Conservation (phyloP, 1,284 basidiomycete genomes). For the Microbotryum violaceum region DNA sequence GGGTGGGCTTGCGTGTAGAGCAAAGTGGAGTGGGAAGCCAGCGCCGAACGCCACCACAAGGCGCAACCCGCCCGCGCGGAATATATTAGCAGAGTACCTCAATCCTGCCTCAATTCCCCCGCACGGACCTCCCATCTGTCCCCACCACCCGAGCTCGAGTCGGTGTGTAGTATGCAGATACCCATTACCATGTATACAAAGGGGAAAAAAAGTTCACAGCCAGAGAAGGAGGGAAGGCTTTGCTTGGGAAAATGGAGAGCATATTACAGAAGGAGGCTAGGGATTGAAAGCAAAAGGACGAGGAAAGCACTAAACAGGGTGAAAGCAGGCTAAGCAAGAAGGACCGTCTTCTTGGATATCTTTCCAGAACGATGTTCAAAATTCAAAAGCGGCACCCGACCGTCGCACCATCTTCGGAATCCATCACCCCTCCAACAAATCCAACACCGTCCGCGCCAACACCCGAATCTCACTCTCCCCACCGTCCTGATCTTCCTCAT, state of each 20-base stretch:
- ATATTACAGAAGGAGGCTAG: slow-evolving; percentile 2
- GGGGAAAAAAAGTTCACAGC: neutral
- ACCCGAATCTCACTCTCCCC: slow-evolving; percentile 81
- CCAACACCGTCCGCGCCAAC: slow-evolving; percentile 72
- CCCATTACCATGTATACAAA: no score
- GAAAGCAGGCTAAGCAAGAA: neutral
- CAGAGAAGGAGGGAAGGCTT: neutral
- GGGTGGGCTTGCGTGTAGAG: no score
- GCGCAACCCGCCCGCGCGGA: no score
- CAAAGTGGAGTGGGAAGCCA: no score
- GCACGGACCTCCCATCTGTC: no score
- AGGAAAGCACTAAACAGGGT: slow-evolving; percentile 1
- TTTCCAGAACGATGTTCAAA: neutral
- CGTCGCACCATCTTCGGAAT: neutral
- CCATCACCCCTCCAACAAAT: slow-evolving; percentile 56
- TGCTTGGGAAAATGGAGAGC: neutral
- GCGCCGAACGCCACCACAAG: no score
- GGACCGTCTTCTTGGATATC: neutral
- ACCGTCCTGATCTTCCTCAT: slow-evolving; percentile 47
- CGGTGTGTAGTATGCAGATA: no score
- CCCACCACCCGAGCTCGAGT: no score
- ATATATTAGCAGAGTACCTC: no score
- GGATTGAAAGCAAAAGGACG: slow-evolving; percentile 1
- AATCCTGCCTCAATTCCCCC: no score
- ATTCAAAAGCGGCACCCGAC: neutral